Conservation (phyloP, 257 asterid species). For the Nicotiana undulata region DNA sequence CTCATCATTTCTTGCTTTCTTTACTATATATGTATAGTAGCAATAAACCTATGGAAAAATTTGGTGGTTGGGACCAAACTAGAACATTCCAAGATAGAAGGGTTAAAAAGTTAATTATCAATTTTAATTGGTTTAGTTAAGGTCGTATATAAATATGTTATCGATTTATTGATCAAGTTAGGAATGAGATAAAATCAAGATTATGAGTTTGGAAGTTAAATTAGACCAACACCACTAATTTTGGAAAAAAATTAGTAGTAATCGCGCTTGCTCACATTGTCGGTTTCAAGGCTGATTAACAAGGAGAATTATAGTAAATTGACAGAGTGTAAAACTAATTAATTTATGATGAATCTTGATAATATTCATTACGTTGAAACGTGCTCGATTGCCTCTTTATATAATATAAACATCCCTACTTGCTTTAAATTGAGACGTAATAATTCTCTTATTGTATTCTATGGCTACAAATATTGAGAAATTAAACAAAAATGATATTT, state of each 20-base stretch:
- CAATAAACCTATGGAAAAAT: not conserved
- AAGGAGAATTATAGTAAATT: not conserved
- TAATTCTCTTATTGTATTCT: no score
- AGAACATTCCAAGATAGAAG: not conserved
- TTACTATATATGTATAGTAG: not conserved
- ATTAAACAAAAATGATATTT: no score
- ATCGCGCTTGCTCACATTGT: not conserved
- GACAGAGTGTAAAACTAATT: not conserved
- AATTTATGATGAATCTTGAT: not conserved
- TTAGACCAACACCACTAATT: no score
- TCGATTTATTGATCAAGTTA: no score
- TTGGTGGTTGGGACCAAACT: constrained; percentile 4
- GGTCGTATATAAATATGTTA: not conserved
- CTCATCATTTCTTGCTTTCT: not conserved
- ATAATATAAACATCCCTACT: not conserved
- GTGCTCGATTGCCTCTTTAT: not conserved
- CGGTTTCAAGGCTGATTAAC: not conserved
- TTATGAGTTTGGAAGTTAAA: not conserved
- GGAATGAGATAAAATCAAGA: no score
- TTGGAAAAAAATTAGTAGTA: no score
- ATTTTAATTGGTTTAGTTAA: not conserved
- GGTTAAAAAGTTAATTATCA: not conserved
- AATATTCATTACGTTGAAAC: not conserved
- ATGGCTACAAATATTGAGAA: no score
- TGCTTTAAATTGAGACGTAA: no score